Evolutionary conservation across 768 basidiomycete genomes (phyloP), one percentile per base, ranked within the genome.

Genomic region (Amanita subjunquillea): DNA sequence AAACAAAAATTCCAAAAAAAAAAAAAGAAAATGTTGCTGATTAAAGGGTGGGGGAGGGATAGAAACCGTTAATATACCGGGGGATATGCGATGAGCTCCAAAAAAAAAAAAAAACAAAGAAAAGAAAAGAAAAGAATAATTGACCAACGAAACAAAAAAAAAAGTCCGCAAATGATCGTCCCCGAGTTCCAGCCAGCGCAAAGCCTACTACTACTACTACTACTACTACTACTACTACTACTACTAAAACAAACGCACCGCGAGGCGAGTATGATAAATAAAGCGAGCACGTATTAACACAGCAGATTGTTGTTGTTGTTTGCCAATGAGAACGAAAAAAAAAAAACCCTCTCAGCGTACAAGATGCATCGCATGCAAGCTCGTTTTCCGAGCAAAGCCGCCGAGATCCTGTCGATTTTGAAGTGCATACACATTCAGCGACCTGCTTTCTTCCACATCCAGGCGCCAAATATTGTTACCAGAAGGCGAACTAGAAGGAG

Each of bases 361-460:
- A 44, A n/a, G 51, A n/a, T 17, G 17, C 42, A 29, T 46, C 15
- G 51, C 17, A 29, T 30, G 30, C 7, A 38, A 8, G 54, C 68
- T 72, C 40, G 53, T 69, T 50, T 68, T 72, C 60, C 69, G 64
- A 59, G 70, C 68, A 56, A 58, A 56, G 42, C 64, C 68, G 65
- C 67, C 56, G 34, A 60, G 66, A 46, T 69, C 68, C 54, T 66
- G 67, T n/a, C 61, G 67, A 42, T 70, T 69, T 3, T 77, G 72
- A 37, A 80, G 60, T 0, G 76, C 70, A 54, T 80, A 75, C 2
- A 72, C 72, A 40, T 74, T 71, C 4, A 82, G 64, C 29, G 71
- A 73, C 57, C 76, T 77, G 60, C 72, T 79, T 65, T 89, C 86
- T 59, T 86, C 83, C 17, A 82, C 82, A 54, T 85, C 85, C 38